Evolutionary conservation across 805 yeast species (phyloP).

Genomic region (Wickerhamiella allomyrinae): DNA sequence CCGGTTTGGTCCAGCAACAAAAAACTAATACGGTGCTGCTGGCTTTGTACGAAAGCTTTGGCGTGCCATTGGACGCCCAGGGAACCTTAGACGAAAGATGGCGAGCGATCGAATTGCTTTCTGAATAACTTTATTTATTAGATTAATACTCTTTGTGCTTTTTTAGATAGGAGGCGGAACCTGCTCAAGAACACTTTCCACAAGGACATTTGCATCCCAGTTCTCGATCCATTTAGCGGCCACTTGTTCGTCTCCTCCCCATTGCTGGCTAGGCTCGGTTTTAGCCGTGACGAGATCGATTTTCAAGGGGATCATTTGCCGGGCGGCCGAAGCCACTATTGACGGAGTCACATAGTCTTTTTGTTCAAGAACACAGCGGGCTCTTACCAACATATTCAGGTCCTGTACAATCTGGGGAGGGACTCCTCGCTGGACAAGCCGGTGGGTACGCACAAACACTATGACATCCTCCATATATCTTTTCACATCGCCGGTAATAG

Average conservation of each 20-base stretch:
- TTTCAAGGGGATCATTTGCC: slow-evolving; percentile 35
- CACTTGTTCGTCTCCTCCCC: slow-evolving; percentile 39
- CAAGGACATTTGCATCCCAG: slow-evolving; percentile 35
- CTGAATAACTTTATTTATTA: not conserved
- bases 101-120: not conserved
- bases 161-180: slow-evolving; percentile 38
- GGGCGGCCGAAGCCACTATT: slow-evolving; percentile 36
- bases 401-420: slow-evolving; percentile 35
- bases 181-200: slow-evolving; percentile 37
- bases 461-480: slow-evolving; percentile 45
- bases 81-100: not conserved
- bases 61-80: not conserved
- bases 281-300: slow-evolving; percentile 28
- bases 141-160: no score
- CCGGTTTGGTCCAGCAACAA: not conserved
- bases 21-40: not conserved
- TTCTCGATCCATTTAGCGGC: slow-evolving; percentile 29
- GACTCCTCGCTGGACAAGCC: slow-evolving; percentile 40
- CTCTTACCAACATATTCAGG: slow-evolving; percentile 27
- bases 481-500: slow-evolving; percentile 35
- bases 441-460: slow-evolving; percentile 37
- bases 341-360: slow-evolving; percentile 37
- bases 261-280: slow-evolving; percentile 39
- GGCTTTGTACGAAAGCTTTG: not conserved
- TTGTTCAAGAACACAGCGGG: slow-evolving; percentile 32